Percentiles rank a stretch among this genome's conserved stretches.
Evolutionary conservation across 176 grass and related monocot species (phyloP).

Genomic region (Coix lacrymajobi): DNA sequence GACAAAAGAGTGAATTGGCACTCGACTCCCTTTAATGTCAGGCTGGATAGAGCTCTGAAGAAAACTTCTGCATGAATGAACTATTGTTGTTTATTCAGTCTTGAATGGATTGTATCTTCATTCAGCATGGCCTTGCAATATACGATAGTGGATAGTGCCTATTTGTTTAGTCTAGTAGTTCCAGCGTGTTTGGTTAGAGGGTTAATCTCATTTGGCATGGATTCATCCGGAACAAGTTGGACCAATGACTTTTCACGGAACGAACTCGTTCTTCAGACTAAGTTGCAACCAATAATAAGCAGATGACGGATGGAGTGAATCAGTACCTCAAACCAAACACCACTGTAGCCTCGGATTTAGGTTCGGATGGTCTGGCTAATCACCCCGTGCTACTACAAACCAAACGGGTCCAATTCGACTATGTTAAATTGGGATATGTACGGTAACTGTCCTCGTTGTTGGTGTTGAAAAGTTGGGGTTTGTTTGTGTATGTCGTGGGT

Average conservation of each 20-base stretch:
- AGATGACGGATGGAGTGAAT: no score
- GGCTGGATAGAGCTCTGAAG: constrained; percentile 53
- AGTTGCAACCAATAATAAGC: no score
- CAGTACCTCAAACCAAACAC: no score
- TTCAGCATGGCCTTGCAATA: not conserved
- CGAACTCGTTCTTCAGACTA: no score
- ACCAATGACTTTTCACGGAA: no score
- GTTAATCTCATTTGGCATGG: no score
- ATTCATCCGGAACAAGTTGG: no score
- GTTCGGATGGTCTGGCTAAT: no score
- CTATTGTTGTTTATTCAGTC: not conserved
- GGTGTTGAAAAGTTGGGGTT: not conserved
- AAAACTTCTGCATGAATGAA: constrained; percentile 34
- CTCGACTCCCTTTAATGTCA: constrained; percentile 53
- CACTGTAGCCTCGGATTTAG: no score
- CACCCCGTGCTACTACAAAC: no score
- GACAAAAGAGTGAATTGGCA: constrained; percentile 58
- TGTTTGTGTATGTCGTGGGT: not conserved
- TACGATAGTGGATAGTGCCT: not conserved
- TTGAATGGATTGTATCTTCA: not conserved
- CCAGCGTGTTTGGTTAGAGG: no score
- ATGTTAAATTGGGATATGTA: constrained; percentile 16
- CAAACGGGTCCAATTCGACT: not conserved
- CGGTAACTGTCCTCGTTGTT: not conserved
- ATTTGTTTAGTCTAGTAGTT: constrained; percentile 8